Conservation (phyloP, 805 yeast species). For the Candida peoriensis region DNA sequence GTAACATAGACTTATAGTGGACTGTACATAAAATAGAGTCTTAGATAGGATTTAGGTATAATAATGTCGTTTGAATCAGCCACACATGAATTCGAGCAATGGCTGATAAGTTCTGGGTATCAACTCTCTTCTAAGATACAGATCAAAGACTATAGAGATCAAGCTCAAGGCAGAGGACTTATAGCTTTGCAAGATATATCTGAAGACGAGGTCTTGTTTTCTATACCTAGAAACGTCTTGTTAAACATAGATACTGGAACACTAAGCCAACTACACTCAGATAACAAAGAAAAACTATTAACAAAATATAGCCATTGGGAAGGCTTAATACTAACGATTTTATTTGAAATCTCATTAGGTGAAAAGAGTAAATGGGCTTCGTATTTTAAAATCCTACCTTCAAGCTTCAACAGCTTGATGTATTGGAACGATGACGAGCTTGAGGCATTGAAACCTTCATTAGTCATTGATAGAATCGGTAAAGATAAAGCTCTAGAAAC, state of each 20-base stretch:
- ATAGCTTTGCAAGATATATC: slow-evolving; percentile 57
- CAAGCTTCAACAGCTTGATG: slow-evolving; percentile 59
- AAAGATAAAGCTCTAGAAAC: slow-evolving; percentile 56
- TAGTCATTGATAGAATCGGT: slow-evolving; percentile 67
- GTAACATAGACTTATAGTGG: too few relatives aligned
- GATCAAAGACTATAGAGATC: slow-evolving; percentile 54
- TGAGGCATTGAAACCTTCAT: slow-evolving; percentile 57
- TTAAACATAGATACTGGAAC: slow-evolving; percentile 58
- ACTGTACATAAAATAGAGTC: too few relatives aligned
- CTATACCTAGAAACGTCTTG: slow-evolving; percentile 55
- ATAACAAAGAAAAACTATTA: slow-evolving; percentile 32
- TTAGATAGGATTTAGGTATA: neutral
- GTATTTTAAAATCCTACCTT: slow-evolving; percentile 72
- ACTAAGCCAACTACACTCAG: slow-evolving; percentile 28
- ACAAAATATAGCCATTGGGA: slow-evolving; percentile 66
- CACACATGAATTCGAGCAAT: slow-evolving; percentile 38
- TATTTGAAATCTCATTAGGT: slow-evolving; percentile 51
- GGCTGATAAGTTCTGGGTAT: slow-evolving; percentile 41
- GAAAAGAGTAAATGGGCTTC: slow-evolving; percentile 56
- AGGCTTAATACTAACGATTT: slow-evolving; percentile 60
- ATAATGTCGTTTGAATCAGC: slow-evolving; percentile 19
- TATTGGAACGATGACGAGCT: slow-evolving; percentile 72
- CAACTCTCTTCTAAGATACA: slow-evolving; percentile 50
- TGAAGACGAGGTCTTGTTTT: slow-evolving; percentile 60
- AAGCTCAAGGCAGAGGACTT: slow-evolving; percentile 74